A percentile compares a stretch with the other conserved stretches of the same genome.
Conservation (phyloP, 768 basidiomycete species). For the Tubosaeta brunneosetosa region DNA sequence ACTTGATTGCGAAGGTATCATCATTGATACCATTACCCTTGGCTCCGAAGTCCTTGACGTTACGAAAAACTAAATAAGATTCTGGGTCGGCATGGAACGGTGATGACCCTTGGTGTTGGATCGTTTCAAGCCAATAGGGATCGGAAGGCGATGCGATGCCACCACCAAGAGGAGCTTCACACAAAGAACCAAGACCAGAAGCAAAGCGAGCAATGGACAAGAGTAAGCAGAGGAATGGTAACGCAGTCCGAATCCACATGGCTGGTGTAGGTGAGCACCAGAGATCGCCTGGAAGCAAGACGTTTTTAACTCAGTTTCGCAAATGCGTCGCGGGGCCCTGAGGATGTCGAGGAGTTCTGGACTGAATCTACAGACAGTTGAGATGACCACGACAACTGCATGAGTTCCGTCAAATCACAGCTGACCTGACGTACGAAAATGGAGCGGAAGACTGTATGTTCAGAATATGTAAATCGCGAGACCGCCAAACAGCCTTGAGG, state of each 20-base stretch:
- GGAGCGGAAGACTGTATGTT: too few relatives aligned
- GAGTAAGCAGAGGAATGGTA: slow-evolving; percentile 11
- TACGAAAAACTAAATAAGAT: slow-evolving; percentile 67
- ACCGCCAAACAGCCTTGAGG: too few relatives aligned
- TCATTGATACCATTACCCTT: slow-evolving; percentile 64
- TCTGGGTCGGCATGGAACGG: slow-evolving; percentile 53
- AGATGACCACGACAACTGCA: background rate
- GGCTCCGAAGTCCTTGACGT: slow-evolving; percentile 61
- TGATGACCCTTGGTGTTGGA: slow-evolving; percentile 67
- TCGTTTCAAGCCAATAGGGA: slow-evolving; percentile 67
- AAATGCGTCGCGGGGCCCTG: background rate
- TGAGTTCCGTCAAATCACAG: background rate
- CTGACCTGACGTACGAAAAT: too few relatives aligned
- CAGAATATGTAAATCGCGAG: too few relatives aligned
- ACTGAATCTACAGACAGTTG: background rate
- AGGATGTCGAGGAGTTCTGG: too few relatives aligned
- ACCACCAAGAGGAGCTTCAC: slow-evolving; percentile 39
- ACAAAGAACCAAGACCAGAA: slow-evolving; percentile 43
- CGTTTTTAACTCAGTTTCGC: background rate
- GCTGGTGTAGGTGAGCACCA: background rate
- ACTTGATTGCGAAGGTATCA: slow-evolving; percentile 76
- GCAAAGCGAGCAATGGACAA: background rate
- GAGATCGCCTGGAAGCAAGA: background rate
- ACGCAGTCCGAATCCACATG: slow-evolving; percentile 8
- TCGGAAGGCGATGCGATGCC: slow-evolving; percentile 40